Conservation (phyloP, 2,329 filamentous ascomycete species). For the Pestalotiopsis sp. region DNA sequence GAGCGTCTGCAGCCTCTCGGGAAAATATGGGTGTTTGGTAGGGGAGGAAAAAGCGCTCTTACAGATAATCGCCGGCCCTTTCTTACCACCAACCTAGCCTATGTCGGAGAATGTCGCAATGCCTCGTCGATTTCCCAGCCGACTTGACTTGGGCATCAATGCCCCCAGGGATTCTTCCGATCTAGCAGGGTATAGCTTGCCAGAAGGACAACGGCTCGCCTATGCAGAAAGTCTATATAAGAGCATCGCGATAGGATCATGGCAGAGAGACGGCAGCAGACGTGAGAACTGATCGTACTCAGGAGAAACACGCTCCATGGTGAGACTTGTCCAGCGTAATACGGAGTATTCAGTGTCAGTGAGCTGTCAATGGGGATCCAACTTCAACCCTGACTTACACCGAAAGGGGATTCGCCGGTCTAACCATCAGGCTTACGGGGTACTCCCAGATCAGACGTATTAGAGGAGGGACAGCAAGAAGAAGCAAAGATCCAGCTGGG, state of each 20-base stretch:
- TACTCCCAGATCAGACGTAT: slow-evolving; percentile 15
- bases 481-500: slow-evolving; percentile 23
- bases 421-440: slow-evolving; percentile 22
- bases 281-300: slow-evolving; percentile 21
- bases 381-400: slow-evolving; percentile 22
- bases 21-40: slow-evolving; percentile 7
- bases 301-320: slow-evolving; percentile 13
- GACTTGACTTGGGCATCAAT: slow-evolving; percentile 47
- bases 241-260: slow-evolving; percentile 17
- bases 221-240: slow-evolving; percentile 27
- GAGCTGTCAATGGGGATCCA: slow-evolving; percentile 26
- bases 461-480: slow-evolving; percentile 18
- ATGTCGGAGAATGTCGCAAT: slow-evolving; percentile 36
- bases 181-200: slow-evolving; percentile 23
- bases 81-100: slow-evolving; percentile 23
- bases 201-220: slow-evolving; percentile 24
- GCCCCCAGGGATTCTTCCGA: slow-evolving; percentile 35
- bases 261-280: slow-evolving; percentile 1
- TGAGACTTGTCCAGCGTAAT: not conserved
- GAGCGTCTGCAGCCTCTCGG: slow-evolving; percentile 10
- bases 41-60: not conserved
- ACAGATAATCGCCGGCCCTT: slow-evolving; percentile 16
- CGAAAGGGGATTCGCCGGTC: slow-evolving; percentile 25
- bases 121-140: slow-evolving; percentile 21
- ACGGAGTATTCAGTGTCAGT: slow-evolving; percentile 9